phyloP scores from a whole-genome alignment of 2,329 filamentous ascomycete species.

The Sporothrix schenckii region DNA sequence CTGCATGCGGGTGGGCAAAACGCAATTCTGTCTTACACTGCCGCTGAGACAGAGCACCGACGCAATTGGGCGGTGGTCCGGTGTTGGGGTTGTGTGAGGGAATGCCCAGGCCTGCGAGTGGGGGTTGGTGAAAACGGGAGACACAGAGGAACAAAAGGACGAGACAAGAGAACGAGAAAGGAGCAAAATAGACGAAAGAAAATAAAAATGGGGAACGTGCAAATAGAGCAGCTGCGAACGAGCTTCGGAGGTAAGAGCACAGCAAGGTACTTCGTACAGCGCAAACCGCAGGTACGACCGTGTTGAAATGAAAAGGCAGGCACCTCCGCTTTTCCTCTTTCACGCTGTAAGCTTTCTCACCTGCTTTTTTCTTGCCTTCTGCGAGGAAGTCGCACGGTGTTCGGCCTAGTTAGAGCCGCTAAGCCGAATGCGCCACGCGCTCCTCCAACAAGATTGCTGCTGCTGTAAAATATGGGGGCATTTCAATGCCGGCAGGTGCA shows the following conservation, averaged over 20 bases:
- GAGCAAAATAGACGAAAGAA: conserved; percentile 2
- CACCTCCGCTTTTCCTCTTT: background rate
- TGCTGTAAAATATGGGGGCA: conserved; percentile 10
- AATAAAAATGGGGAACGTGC: conserved; percentile 14
- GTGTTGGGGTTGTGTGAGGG: background rate
- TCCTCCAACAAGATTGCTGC: conserved; percentile 10
- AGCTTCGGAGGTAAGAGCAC: conserved; percentile 24
- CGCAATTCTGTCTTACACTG: background rate
- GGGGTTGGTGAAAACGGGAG: background rate
- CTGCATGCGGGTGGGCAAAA: background rate
- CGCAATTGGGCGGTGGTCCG: conserved; percentile 14
- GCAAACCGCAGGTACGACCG: conserved; percentile 15
- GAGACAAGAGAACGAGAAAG: background rate
- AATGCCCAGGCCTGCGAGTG: background rate
- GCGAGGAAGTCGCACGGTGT: background rate
- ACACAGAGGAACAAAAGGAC: background rate
- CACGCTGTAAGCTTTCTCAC: background rate
- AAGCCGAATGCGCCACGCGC: conserved; percentile 21
- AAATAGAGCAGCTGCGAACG: conserved; percentile 23
- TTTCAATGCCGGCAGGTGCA: background rate
- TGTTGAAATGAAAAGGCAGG: conserved; percentile 14
- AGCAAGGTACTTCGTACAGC: background rate
- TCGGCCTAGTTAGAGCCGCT: background rate
- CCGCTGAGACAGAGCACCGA: conserved; percentile 18
- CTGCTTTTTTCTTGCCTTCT: background rate